Base-by-base conservation (phyloP, 345 rosid genomes). In the Bretschneidera sinensis region DNA sequence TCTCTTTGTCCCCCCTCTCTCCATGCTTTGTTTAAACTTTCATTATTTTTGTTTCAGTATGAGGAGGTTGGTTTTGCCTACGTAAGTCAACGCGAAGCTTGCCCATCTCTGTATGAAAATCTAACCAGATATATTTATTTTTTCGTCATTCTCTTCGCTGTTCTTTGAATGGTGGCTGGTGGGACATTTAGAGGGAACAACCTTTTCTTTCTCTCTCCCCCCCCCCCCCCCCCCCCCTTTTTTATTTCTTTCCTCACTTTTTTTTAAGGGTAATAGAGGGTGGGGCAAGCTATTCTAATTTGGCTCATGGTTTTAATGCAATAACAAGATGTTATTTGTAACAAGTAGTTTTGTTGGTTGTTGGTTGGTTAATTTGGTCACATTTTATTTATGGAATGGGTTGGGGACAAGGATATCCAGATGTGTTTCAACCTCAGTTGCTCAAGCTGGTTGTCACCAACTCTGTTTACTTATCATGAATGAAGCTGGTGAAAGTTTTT, bases 21-120 rank as follows among this genome's bases (percentile, higher is more conserved):
- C 43, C 9, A 21, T 34, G 18, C 18, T 51, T 24, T 39, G 33
- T 49, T 13, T 64, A 72, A 58, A 54, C 48, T 54, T 57, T 47
- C 17, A 17, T 24, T 31, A 21, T 39, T 66, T 21, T 66, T 63
- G 48, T 71, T 69, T 61, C 83, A 92, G 98, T 87, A 81, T 51
- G 85, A 85, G 70, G 83, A 80, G 70, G 83, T 86, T 74, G 98
- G 98, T 66, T 92, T 89, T 79, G 97, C 98, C 45, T 92, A 89
- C 66, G 49, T 89, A 43, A 89, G 98, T 83, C 87, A 63, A 54
- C 92, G 96, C 34, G 94, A 92, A 83, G 92, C 96, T 73, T 76
- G 81, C 7, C 96, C 98, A 39, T 85, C 97, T 51, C 69, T 87
- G 98, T 92, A 87, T 55, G 96, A 60, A 64, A 62, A 59, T 62